Base-by-base conservation (phyloP, 2,329 filamentous ascomycete genomes). In the Bipolaris gigantea region DNA sequence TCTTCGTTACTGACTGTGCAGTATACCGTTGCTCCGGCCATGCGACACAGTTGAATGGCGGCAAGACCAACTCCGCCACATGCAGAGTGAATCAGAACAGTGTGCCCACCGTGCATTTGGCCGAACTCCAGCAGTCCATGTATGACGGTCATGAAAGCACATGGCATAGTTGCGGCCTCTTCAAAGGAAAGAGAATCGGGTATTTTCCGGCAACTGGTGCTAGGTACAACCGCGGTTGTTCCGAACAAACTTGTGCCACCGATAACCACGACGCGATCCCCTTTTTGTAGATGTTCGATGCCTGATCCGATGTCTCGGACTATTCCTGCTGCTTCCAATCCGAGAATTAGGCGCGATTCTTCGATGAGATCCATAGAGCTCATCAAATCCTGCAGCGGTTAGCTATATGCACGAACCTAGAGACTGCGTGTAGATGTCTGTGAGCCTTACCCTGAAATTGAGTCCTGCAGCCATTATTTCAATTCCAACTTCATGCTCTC, bases 41-140 rank as follows among this genome's bases (percentile, higher is more conserved):
- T 45, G 2, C 47, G 32, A 0, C 27, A 30, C 58, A 60, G 3
- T 27, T 65, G 59, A 9, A 71, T 60, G 1, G 64, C 61, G 1
- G 62, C 66, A 5, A 61, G 35, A 0, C 69, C 69, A 0, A 66
- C 38, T 5, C 60, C 61, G 13, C 63, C 67, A 10, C 56, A n/a
- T 0, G 50, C 65, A 8, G 16, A 34, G 15, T 67, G 63, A n/a
- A 70, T 68, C 3, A 70, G 48, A 11, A 67, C 34, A 16, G 52
- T 41, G 19, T 54, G 46, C 1, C 27, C 27, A 30, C 10, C 5
- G 10, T 11, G 10, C 27, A 30, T 30, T 11, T 30, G 27, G 3
- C 27, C 27, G 13, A 4, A 30, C 27, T 30, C 27, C 4, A 30
- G 5, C 27, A 30, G 5, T 30, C 27, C 27, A 30, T 30, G 10